A percentile compares a stretch with the other conserved stretches of the same genome.
Conservation (phyloP, 2,329 filamentous ascomycete genomes). For the Cytospora piceicola region DNA sequence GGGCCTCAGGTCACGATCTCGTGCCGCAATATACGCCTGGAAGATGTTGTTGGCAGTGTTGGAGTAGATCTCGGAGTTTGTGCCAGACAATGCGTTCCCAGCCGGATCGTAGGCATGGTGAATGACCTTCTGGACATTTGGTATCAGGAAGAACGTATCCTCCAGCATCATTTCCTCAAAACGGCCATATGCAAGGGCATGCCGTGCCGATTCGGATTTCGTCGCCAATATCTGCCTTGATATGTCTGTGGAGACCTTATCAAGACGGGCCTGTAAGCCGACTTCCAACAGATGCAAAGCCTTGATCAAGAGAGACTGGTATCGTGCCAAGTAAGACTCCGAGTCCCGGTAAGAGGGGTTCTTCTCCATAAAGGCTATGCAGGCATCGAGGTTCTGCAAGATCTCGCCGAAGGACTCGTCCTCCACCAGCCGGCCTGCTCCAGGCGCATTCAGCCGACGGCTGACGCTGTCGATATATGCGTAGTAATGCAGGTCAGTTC, state of each 20-base stretch:
- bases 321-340: slow-evolving; percentile 83
- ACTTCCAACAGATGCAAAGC: slow-evolving; percentile 65
- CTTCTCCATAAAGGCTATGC: slow-evolving; percentile 87
- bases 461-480: slow-evolving; percentile 91
- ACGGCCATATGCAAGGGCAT: slow-evolving; percentile 63
- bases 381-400: slow-evolving; percentile 83
- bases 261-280: slow-evolving; percentile 56
- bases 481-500: slow-evolving; percentile 92
- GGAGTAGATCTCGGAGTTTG: slow-evolving; percentile 56
- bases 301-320: slow-evolving; percentile 76
- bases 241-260: slow-evolving; percentile 59
- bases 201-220: slow-evolving; percentile 61
- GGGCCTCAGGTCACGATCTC: slow-evolving; percentile 57
- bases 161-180: slow-evolving; percentile 59
- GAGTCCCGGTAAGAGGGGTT: slow-evolving; percentile 87
- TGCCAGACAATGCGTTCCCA: slow-evolving; percentile 49
- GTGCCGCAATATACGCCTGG: slow-evolving; percentile 54
- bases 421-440: slow-evolving; percentile 83
- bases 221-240: slow-evolving; percentile 57
- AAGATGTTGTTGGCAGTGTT: slow-evolving; percentile 60
- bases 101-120: slow-evolving; percentile 56
- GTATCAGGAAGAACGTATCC: slow-evolving; percentile 59
- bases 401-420: slow-evolving; percentile 86
- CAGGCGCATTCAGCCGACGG: slow-evolving; percentile 86
- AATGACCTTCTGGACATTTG: slow-evolving; percentile 59